Percentiles rank a stretch among this genome's conserved stretches.
These are phyloP conservation scores for Cladosporium sp. DNA, from an alignment of 2,329 filamentous ascomycete genomes.

Conservation along the genomic window DNA sequence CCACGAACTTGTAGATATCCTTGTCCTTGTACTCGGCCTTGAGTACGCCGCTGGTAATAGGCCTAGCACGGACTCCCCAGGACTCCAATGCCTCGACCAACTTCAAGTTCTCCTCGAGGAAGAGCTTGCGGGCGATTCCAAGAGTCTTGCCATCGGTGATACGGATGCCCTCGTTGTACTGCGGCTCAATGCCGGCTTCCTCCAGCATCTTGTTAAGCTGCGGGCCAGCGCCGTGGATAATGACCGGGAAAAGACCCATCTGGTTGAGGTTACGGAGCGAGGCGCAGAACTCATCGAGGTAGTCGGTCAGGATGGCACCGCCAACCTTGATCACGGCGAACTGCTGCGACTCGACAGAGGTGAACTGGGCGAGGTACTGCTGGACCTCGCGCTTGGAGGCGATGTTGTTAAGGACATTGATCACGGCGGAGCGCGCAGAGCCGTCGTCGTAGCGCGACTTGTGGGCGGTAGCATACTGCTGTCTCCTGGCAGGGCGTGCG, in stretches of 20 bases:
- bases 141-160: constrained; percentile 96
- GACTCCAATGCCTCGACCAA: constrained; percentile 86
- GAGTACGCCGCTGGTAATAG: constrained; percentile 87
- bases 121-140: constrained; percentile 85
- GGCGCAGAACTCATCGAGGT: constrained; percentile 86
- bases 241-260: constrained; percentile 90
- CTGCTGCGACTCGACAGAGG: constrained; percentile 91
- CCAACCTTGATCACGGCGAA: constrained; percentile 99
- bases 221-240: constrained; percentile 92
- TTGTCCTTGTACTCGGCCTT: constrained; percentile 93
- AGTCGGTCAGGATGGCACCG: constrained; percentile 91
- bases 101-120: constrained; percentile 93
- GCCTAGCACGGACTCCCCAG: constrained; percentile 84
- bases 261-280: constrained; percentile 90
- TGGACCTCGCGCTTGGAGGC: constrained; percentile 94
- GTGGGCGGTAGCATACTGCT: constrained; percentile 28
- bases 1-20: constrained; percentile 93
- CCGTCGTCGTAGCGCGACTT: constrained; percentile 50
- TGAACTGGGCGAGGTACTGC: constrained; percentile 97
- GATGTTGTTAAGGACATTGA: constrained; percentile 91
- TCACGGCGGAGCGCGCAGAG: constrained; percentile 76
- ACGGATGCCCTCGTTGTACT: constrained; percentile 94
- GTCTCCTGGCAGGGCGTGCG: constrained; percentile 15
- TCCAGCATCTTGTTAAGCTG: constrained; percentile 92
- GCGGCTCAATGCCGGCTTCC: constrained; percentile 87